Percentiles rank a stretch among this genome's conserved stretches.
These are phyloP conservation scores for Suillus plorans DNA, from an alignment of 768 basidiomycete species.

Conservation along the genomic window DNA sequence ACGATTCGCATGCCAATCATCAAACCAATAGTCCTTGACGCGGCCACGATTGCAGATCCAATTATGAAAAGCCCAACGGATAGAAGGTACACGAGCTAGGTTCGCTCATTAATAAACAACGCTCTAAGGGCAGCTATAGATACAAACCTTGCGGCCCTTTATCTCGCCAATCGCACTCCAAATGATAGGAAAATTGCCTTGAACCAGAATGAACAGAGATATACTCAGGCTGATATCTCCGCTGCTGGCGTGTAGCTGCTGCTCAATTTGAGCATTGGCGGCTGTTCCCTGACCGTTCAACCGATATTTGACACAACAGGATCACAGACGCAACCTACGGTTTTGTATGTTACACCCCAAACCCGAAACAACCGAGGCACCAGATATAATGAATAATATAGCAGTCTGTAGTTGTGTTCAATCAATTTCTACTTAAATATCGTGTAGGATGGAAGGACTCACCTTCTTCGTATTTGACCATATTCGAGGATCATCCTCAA, in stretches of 20 bases:
- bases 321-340: no score
- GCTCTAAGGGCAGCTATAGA: neutral
- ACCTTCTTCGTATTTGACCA: no score
- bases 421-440: no score
- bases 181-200: constrained; percentile 50
- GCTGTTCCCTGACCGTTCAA: constrained; percentile 40
- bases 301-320: no score
- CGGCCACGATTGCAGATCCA: constrained; percentile 40
- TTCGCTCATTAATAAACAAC: neutral
- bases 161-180: constrained; percentile 18
- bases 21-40: constrained; percentile 52
- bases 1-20: constrained; percentile 69
- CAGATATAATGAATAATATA: no score
- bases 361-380: no score
- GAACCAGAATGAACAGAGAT: constrained; percentile 69
- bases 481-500: no score
- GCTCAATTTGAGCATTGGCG: constrained; percentile 43
- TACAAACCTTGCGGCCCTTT: constrained; percentile 65
- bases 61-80: constrained; percentile 47
- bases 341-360: no score
- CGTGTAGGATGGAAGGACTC: no score
- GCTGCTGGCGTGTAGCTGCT: constrained; percentile 52
- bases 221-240: constrained; percentile 66
- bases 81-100: constrained; percentile 53
- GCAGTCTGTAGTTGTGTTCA: no score